Conservation (phyloP, 2,329 filamentous ascomycete genomes). For the Fusarium clavum region DNA sequence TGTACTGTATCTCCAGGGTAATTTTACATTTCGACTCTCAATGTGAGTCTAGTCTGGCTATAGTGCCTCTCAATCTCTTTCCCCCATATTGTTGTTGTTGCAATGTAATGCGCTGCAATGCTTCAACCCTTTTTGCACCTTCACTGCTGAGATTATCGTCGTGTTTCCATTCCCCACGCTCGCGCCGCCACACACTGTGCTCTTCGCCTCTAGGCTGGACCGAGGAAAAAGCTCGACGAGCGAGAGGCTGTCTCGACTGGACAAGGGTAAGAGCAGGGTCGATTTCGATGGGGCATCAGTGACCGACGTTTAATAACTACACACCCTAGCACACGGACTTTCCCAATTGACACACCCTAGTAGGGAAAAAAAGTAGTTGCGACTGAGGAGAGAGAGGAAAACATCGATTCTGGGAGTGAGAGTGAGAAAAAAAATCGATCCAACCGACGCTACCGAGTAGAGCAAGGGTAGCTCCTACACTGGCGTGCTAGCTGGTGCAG, state of each 20-base stretch:
- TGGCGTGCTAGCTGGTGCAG: slow-evolving; percentile 43
- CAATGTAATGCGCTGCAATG: slow-evolving; percentile 1
- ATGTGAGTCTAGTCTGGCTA: slow-evolving; percentile 17
- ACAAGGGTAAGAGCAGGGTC: slow-evolving; percentile 36
- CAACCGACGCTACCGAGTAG: slow-evolving; percentile 45
- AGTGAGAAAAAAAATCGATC: slow-evolving; percentile 31
- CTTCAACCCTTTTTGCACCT: slow-evolving; percentile 19
- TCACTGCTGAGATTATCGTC: slow-evolving; percentile 46
- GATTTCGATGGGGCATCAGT: slow-evolving; percentile 40
- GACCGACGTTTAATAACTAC: slow-evolving; percentile 41
- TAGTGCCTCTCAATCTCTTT: slow-evolving; percentile 20
- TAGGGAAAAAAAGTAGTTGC: slow-evolving; percentile 9
- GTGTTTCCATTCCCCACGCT: slow-evolving; percentile 49
- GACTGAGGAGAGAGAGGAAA: slow-evolving; percentile 3
- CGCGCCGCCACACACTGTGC: slow-evolving; percentile 43
- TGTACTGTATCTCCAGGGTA: slow-evolving; percentile 15
- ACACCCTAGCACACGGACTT: slow-evolving; percentile 33
- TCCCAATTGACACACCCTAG: slow-evolving; percentile 23
- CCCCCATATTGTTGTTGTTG: neutral
- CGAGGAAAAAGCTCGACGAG: slow-evolving; percentile 41
- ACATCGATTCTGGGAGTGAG: slow-evolving; percentile 1
- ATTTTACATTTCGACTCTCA: slow-evolving; percentile 16
- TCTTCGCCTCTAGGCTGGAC: slow-evolving; percentile 40
- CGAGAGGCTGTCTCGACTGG: slow-evolving; percentile 26
- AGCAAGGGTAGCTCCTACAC: slow-evolving; percentile 41